Conservation (phyloP, 257 asterid species). For the Plantago major region DNA sequence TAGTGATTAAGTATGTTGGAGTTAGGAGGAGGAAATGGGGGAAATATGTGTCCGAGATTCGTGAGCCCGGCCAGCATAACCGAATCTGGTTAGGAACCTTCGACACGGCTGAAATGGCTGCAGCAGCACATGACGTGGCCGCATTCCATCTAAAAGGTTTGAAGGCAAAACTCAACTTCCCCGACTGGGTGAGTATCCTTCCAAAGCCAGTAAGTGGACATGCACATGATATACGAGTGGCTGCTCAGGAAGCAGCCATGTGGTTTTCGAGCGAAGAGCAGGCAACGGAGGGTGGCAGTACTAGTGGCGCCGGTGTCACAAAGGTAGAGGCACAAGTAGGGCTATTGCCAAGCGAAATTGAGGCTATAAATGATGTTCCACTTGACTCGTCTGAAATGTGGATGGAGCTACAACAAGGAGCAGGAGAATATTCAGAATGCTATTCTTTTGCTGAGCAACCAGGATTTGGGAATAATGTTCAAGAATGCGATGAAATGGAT, state of each 20-base stretch:
- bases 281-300: slow-evolving; percentile 2
- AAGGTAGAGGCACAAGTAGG: slow-evolving; percentile 32
- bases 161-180: slow-evolving; percentile 44
- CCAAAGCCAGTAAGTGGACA: slow-evolving; percentile 37
- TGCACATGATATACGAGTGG: slow-evolving; percentile 36
- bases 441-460: too few relatives aligned
- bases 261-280: slow-evolving; percentile 10
- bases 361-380: slow-evolving; percentile 60
- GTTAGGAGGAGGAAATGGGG: slow-evolving; percentile 53
- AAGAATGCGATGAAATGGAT: too few relatives aligned
- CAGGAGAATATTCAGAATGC: too few relatives aligned
- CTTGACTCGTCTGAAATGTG: slow-evolving; percentile 64
- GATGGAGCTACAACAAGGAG: slow-evolving; percentile 30
- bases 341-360: slow-evolving; percentile 47
- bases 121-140: slow-evolving; percentile 61
- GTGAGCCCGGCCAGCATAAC: slow-evolving; percentile 46
- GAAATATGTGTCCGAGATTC: slow-evolving; percentile 63
- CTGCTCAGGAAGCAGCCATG: slow-evolving; percentile 57
- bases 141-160: slow-evolving; percentile 46
- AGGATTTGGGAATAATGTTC: too few relatives aligned
- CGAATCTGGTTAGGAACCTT: slow-evolving; percentile 68
- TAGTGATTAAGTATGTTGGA: slow-evolving; percentile 24
- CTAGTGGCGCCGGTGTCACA: neutral
- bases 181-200: slow-evolving; percentile 29
- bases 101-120: slow-evolving; percentile 56